These are phyloP conservation scores for Neurospora hispaniola DNA, from an alignment of 495 filamentous ascomycete genomes.

Conservation along the genomic window DNA sequence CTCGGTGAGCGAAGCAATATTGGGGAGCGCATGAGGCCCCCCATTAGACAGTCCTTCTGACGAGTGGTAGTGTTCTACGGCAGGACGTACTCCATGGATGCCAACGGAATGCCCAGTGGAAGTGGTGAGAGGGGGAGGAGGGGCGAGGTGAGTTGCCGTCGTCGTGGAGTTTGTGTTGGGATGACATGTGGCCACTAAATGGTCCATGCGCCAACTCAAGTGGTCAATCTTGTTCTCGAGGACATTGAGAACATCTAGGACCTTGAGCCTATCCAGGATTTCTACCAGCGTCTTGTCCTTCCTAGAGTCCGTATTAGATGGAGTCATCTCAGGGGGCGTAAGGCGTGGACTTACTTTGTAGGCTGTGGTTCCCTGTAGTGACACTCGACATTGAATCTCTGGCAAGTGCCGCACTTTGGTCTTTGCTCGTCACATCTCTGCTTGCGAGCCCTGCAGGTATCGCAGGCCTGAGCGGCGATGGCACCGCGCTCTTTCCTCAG, in stretches of 20 bases:
- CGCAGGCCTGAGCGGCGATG: constrained; percentile 52
- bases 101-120: neutral
- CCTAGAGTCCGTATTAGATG: constrained; percentile 23
- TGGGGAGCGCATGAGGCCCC: constrained; percentile 1
- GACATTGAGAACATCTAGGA: constrained; percentile 7
- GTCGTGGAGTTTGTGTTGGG: neutral
- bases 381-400: constrained; percentile 42
- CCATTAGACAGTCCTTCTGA: neutral
- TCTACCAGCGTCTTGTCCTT: constrained; percentile 53
- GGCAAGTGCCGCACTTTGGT: constrained; percentile 59
- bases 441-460: constrained; percentile 75
- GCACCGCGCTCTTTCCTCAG: constrained; percentile 36
- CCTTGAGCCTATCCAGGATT: constrained; percentile 44
- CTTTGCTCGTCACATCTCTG: constrained; percentile 86
- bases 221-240: constrained; percentile 42
- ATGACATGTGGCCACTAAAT: constrained; percentile 15
- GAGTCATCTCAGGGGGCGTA: neutral
- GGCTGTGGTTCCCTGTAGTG: constrained; percentile 50
- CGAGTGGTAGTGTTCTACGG: neutral
- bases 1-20: constrained; percentile 2
- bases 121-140: neutral
- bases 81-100: constrained; percentile 4
- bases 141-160: neutral
- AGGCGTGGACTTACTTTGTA: constrained; percentile 46
- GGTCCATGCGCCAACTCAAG: constrained; percentile 13